Percentiles rank a stretch among this genome's conserved stretches.
phyloP scores from a whole-genome alignment of 2,329 filamentous ascomycete genomes.

The Tolypocladium sp. region DNA sequence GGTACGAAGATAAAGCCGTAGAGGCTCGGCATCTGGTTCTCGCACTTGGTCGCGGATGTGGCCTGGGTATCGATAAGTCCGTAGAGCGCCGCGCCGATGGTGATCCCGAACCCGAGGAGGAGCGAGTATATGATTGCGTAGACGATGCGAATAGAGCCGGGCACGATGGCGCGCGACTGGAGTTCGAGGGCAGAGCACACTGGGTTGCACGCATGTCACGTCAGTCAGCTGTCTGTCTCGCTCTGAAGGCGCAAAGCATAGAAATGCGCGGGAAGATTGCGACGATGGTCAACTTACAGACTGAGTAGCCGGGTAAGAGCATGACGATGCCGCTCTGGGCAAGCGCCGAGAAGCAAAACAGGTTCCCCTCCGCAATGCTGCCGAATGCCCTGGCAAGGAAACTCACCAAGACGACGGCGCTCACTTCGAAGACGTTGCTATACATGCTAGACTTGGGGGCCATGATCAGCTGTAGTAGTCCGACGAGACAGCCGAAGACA shows the following conservation, averaged over 20 bases:
- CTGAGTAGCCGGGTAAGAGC: conserved; percentile 56
- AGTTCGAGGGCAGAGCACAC: conserved; percentile 48
- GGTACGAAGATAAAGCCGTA: conserved; percentile 64
- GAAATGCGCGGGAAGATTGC: not conserved
- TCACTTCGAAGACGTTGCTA: conserved; percentile 56
- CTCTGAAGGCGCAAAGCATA: not conserved
- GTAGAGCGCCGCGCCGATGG: conserved; percentile 55
- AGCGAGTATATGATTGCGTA: conserved; percentile 68
- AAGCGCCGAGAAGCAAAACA: conserved; percentile 59
- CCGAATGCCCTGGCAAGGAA: conserved; percentile 55
- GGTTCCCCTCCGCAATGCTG: conserved; percentile 38
- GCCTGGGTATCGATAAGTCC: conserved; percentile 49
- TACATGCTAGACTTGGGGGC: conserved; percentile 61
- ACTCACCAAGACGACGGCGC: conserved; percentile 50
- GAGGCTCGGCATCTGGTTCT: conserved; percentile 30
- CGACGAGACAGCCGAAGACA: conserved; percentile 59
- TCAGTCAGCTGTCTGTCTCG: not conserved
- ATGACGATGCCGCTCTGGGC: conserved; percentile 57
- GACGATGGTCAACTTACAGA: conserved; percentile 28
- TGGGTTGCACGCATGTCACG: conserved; percentile 5
- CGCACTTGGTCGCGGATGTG: conserved; percentile 32
- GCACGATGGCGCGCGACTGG: conserved; percentile 59
- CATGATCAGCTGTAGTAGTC: conserved; percentile 60
- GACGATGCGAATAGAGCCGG: conserved; percentile 64
- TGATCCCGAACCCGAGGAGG: conserved; percentile 64